A percentile compares a stretch with the other conserved stretches of the same genome.
Evolutionary conservation across 805 yeast genomes (phyloP).

Genomic region (Metschnikowia henanensis): DNA sequence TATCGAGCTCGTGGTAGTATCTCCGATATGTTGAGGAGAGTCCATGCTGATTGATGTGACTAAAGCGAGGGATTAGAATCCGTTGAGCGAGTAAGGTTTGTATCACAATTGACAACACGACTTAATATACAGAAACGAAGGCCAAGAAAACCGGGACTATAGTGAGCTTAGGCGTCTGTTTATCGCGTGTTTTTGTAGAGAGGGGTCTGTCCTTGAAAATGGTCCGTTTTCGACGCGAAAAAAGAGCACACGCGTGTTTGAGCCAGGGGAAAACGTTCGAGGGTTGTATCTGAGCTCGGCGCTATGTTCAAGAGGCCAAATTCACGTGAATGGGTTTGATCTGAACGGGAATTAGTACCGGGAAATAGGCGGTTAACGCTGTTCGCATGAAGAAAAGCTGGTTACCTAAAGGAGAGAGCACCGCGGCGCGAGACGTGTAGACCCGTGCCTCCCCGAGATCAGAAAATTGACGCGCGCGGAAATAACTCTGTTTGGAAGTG

Average conservation of each 20-base stretch:
- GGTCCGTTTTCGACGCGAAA: not conserved
- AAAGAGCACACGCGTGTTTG: not conserved
- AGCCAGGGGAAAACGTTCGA: not conserved
- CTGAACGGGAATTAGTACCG: not conserved
- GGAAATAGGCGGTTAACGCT: not conserved
- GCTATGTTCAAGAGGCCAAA: not conserved
- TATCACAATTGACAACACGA: no score
- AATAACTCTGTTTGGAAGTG: not conserved
- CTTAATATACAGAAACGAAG: no score
- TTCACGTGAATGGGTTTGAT: not conserved
- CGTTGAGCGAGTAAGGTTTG: no score
- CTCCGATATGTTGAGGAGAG: constrained; percentile 43
- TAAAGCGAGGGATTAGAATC: not conserved
- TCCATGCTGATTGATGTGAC: constrained; percentile 29
- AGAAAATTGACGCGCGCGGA: not conserved
- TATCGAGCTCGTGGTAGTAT: constrained; percentile 40
- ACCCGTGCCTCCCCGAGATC: constrained; percentile 18
- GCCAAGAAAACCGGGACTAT: no score
- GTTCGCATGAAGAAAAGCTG: not conserved
- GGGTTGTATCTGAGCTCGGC: not conserved
- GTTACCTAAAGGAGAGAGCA: constrained; percentile 9
- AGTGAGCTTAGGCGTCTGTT: not conserved
- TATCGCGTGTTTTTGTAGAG: not conserved
- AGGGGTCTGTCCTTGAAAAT: not conserved
- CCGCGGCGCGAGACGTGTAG: constrained; percentile 14